Evolutionary conservation across 441 rosid genomes (phyloP), one percentile per base, ranked within the genome.

Genomic region (Jatropha podagrica): DNA sequence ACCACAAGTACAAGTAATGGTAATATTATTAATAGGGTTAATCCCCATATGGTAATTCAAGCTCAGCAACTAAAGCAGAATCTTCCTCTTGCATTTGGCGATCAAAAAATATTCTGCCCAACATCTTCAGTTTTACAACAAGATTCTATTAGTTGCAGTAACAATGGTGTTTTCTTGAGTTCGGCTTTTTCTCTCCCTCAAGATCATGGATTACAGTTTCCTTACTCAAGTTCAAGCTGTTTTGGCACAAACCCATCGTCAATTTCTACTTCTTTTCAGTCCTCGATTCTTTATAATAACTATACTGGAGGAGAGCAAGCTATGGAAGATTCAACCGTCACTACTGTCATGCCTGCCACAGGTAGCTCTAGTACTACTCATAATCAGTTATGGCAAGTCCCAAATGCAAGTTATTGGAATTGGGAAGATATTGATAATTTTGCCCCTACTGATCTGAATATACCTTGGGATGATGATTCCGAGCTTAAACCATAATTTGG

Each of bases 371-470:
- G 40, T 42, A 1, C 60, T 23, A 11, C 62, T 59, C 80, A 70
- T 17, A 52, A 52, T 17, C 82, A 73, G 48, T 82, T 80, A 48
- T 83, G 87, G 88, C 85, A 77, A 76, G 65, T 59, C 14, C 72
- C 81, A 18, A 55, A 48, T 37, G 18, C 74, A 55, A 79, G 66
- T 32, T 81, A 68, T 79, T 89, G 90, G 91, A 83, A 82, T 76
- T 86, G 88, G 92, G 91, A 87, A 54, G 91, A 89, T 15, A 78
- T 86, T 18, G 87, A 87, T 49, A 81, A 78, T 49, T 82, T 86
- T 37, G 84, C 69, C 42, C 83, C 90, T 32, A 71, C 81, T 65
- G 85, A 87, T 78, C 82, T 79, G 73, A 84, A 76, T 55, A 66
- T 79, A 12, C 80, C 89, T 9, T 87, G 92, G 92, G 87, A 83